Base-by-base conservation (phyloP, 2,329 filamentous ascomycete genomes). In the Hypoxylon sp. region DNA sequence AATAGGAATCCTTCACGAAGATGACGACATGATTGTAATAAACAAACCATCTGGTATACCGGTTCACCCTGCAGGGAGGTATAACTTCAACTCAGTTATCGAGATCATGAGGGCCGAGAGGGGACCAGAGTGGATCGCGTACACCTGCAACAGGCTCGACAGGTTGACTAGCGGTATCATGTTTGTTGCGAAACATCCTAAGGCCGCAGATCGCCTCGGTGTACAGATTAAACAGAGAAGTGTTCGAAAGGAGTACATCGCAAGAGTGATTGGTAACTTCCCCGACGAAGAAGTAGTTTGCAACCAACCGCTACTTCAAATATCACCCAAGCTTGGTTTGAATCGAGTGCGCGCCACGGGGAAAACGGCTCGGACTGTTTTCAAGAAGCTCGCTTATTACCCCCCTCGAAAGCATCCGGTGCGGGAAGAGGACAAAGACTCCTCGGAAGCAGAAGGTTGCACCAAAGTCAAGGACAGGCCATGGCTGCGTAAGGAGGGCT, bases 21-120 rank as follows among this genome's bases (percentile, higher is more conserved):
- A 97, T 72, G 88, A 96, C 47, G 91, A 94, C 71, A 90, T 99
- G 83, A 91, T 99, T 63, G 94, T 98, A 67, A 97, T 99, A 77
- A 94, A 97, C 81, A 99, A 99, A 79, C 96, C 96, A 0, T 91
- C 95, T 0, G 96, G 96, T 5, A 90, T 99, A 41, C 96, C 96
- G 0, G 96, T 99, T 0, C 96, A 99, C 78, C 93, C 96, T 5
- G 95, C 96, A 0, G 96, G 96, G 5, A 89, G 96, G 51, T 99
- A 99, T 83, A 94, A 95, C 78, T 97, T 91, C 84, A 99, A 99
- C 81, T 95, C 93, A 0, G 87, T 99, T 47, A 87, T 97, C 39
- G 94, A 98, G 82, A 97, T 99, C 71, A 90, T 99, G 87, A 90
- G 92, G 71, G 88, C 92, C 2, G 91, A 97, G 75, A 82, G 88